Evolutionary conservation across 1,284 basidiomycete genomes (phyloP), one percentile per base, ranked within the genome.

Genomic region (Marasmius sp.): DNA sequence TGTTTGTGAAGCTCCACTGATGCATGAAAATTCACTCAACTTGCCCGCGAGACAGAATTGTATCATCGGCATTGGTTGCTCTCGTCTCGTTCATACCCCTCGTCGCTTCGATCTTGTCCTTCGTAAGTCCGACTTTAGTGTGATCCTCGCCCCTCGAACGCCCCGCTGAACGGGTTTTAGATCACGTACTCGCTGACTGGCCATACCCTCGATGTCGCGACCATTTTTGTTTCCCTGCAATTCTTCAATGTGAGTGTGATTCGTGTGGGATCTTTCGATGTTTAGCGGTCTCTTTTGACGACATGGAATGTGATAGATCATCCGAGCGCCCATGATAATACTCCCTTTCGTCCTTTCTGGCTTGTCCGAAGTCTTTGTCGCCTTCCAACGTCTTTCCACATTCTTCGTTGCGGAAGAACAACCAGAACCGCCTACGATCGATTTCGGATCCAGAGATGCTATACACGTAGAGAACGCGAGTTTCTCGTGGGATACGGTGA

Each of bases 361-460:
- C 34, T 68, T 81, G 1, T 80, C 87, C 0, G 87, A 91, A 69
- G 86, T 87, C 8, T 70, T 85, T 37, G 85, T 91, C 53, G 87
- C 89, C 1, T 73, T 91, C 34, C 71, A 73, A 1, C 86, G 91
- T 48, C 84, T 91, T 37, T 75, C 77, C 5, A 77, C 74, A 18
- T 88, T 89, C 69, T 75, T 92, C 34, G 77, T 81, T 5, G 86
- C 88, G 0, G 89, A 92, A 62, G 89, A 91, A 67, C 78, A 89
- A 20, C 73, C 74, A 0, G 79, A 84, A 22, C 79, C 83, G 0
- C 85, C 86, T 66, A 66, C 68, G 14, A 78, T 88, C 60, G 81
- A 87, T 47, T 65, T 69, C 2, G 67, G 74, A 0, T 70, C 74
- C 41, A 72, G 79, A 48, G 70, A 71, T 55, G 89, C 87, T 7